Percentiles rank a stretch among this genome's conserved stretches.
Evolutionary conservation across 495 filamentous ascomycete genomes (phyloP).

Genomic region (Friedmanniomyces endolithicus): DNA sequence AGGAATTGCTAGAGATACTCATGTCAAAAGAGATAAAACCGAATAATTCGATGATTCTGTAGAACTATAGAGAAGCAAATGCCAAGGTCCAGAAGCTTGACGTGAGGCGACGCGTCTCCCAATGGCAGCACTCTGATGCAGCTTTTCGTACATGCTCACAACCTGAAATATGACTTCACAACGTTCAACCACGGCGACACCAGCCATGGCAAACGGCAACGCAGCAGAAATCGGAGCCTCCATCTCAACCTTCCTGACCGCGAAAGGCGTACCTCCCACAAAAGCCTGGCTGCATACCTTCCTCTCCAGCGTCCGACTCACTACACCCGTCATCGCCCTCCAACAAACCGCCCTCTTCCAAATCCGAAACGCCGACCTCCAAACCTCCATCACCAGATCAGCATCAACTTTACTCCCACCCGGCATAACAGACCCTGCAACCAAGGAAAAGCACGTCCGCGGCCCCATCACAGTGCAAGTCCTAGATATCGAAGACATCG

Average conservation of each 20-base stretch:
- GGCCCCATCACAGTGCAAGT: constrained; percentile 66
- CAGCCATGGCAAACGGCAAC: constrained; percentile 2
- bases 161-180: not conserved
- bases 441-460: constrained; percentile 42
- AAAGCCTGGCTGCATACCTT: constrained; percentile 29
- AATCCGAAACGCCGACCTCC: constrained; percentile 65
- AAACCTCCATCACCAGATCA: constrained; percentile 39
- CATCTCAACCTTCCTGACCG: constrained; percentile 24
- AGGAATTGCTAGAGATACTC: not conserved
- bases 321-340: constrained; percentile 57
- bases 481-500: constrained; percentile 70
- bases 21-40: not conserved
- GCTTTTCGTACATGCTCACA: not conserved
- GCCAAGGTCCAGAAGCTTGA: not conserved
- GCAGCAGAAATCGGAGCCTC: constrained; percentile 25
- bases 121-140: no score
- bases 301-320: constrained; percentile 30
- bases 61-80: not conserved
- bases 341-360: constrained; percentile 71
- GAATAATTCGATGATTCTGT: not conserved
- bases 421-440: constrained; percentile 38
- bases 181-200: not conserved
- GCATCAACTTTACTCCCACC: constrained; percentile 40
- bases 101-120: not conserved
- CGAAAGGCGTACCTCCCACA: constrained; percentile 26